These are phyloP conservation scores for Wallacemonas collosoma DNA, from an alignment of 208 protist genomes.

Conservation along the genomic window DNA sequence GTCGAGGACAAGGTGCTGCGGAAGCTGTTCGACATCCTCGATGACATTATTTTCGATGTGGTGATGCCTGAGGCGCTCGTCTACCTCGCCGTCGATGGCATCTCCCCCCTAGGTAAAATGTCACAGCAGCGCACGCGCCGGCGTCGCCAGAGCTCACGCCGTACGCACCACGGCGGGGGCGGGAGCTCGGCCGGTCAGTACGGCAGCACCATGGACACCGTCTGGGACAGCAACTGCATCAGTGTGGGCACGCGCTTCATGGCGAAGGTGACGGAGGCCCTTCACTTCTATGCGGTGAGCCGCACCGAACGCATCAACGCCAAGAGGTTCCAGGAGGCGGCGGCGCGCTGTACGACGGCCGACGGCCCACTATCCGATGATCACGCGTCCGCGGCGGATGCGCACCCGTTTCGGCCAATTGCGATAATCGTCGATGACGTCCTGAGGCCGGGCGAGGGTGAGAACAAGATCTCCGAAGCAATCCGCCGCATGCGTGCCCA, in stretches of 20 bases:
- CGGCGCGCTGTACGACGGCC: neutral
- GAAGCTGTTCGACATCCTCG: slow-evolving; percentile 74
- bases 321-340: slow-evolving; percentile 59
- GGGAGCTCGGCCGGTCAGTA: neutral
- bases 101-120: slow-evolving; percentile 98
- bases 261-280: slow-evolving; percentile 67
- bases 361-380: neutral
- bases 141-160: slow-evolving; percentile 50
- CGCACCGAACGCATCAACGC: slow-evolving; percentile 86
- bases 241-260: slow-evolving; percentile 88
- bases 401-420: slow-evolving; percentile 36
- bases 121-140: slow-evolving; percentile 99
- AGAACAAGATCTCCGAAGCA: slow-evolving; percentile 89
- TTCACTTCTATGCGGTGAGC: slow-evolving; percentile 82
- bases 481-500: slow-evolving; percentile 80
- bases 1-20: slow-evolving; percentile 70
- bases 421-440: slow-evolving; percentile 95
- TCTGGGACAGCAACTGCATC: slow-evolving; percentile 89
- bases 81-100: slow-evolving; percentile 97
- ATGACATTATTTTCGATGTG: slow-evolving; percentile 84
- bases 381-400: neutral
- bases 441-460: slow-evolving; percentile 97
- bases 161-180: slow-evolving; percentile 8
- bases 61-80: slow-evolving; percentile 95
- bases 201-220: slow-evolving; percentile 23